Evolutionary conservation across 2,329 filamentous ascomycete species (phyloP).

Genomic region (Hypoxylon sp.): DNA sequence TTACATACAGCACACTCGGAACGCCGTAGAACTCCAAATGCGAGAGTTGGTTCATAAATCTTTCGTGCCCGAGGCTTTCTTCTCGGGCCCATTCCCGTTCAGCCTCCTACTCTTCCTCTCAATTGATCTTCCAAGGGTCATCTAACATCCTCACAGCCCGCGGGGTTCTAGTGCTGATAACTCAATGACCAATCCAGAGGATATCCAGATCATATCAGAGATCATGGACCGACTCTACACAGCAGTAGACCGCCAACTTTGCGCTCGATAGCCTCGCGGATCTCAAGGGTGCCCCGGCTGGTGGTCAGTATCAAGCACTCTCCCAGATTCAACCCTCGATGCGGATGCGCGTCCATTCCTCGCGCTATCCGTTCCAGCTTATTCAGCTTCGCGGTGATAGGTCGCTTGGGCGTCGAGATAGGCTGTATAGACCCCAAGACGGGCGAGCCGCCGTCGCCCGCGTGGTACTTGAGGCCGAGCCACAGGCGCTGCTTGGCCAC

Average conservation of each 20-base stretch:
- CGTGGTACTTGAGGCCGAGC: slow-evolving; percentile 92
- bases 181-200: neutral
- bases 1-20: neutral
- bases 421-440: slow-evolving; percentile 77
- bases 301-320: slow-evolving; percentile 88
- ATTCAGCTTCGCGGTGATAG: slow-evolving; percentile 74
- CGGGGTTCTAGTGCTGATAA: neutral
- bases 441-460: slow-evolving; percentile 84
- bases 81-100: neutral
- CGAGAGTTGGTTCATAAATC: neutral
- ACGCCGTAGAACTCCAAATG: neutral
- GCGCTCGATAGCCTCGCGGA: slow-evolving; percentile 84
- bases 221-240: slow-evolving; percentile 70
- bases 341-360: slow-evolving; percentile 75
- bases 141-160: neutral
- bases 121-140: neutral
- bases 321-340: slow-evolving; percentile 78
- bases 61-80: neutral
- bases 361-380: slow-evolving; percentile 76
- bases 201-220: neutral
- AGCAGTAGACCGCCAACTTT: slow-evolving; percentile 85
- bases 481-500: slow-evolving; percentile 82
- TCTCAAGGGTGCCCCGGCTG: slow-evolving; percentile 82
- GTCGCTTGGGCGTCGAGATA: slow-evolving; percentile 81
- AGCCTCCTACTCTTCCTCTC: neutral